These are phyloP conservation scores for Polygonum aviculare DNA, from an alignment of 148 eudicot species.

Conservation along the genomic window DNA sequence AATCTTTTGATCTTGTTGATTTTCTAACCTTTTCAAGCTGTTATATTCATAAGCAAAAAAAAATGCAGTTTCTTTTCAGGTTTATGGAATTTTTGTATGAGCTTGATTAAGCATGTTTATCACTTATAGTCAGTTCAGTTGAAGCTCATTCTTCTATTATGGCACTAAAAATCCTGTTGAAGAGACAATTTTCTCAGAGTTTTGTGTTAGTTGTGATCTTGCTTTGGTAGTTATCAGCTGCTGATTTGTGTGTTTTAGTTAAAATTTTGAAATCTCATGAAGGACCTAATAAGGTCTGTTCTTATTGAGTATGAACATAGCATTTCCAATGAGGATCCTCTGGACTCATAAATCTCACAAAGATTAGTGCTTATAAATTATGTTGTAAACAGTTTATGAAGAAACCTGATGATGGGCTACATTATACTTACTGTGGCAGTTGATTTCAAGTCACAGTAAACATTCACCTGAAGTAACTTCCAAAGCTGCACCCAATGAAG, in stretches of 20 bases:
- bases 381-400: neutral
- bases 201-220: neutral
- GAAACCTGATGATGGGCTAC: neutral
- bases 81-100: no score
- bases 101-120: no score
- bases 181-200: neutral
- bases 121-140: neutral
- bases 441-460: constrained; percentile 30
- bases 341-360: neutral
- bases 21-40: neutral
- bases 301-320: neutral
- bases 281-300: neutral
- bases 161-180: neutral
- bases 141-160: neutral
- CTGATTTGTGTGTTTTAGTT: neutral
- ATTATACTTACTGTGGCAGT: constrained; percentile 23
- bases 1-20: neutral
- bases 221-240: neutral
- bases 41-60: no score
- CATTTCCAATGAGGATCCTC: neutral
- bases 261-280: neutral
- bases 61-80: no score
- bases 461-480: constrained; percentile 77
- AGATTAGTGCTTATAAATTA: neutral
- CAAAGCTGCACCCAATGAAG: constrained; percentile 35